These are phyloP conservation scores for Wickerhamomyces silvicola DNA, from an alignment of 805 yeast genomes.

Conservation along the genomic window DNA sequence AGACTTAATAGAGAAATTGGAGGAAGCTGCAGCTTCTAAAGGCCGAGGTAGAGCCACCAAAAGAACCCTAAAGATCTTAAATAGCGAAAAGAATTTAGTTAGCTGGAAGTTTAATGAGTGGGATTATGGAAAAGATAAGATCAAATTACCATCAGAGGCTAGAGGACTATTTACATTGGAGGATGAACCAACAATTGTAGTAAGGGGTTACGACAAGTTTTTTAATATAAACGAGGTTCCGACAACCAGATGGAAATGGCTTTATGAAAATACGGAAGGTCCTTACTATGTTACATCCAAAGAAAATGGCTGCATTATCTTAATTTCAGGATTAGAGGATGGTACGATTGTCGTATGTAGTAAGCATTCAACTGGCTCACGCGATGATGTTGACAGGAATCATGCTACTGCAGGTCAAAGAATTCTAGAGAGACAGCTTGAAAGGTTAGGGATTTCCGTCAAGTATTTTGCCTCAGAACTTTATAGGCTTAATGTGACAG, in stretches of 20 bases:
- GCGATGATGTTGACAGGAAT: slow-evolving; percentile 46
- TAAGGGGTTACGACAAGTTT: slow-evolving; percentile 92
- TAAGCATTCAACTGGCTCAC: slow-evolving; percentile 78
- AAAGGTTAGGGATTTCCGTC: slow-evolving; percentile 29
- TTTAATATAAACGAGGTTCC: slow-evolving; percentile 70
- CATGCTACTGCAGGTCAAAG: slow-evolving; percentile 73
- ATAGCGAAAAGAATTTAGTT: slow-evolving; percentile 20
- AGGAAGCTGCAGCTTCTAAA: slow-evolving; percentile 7
- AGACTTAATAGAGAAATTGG: slow-evolving; percentile 10
- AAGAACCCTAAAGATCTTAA: slow-evolving; percentile 21
- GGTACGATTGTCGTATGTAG: slow-evolving; percentile 84
- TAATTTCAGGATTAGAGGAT: slow-evolving; percentile 68
- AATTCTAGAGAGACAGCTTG: slow-evolving; percentile 51
- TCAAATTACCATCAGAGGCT: slow-evolving; percentile 63
- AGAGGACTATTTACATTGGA: slow-evolving; percentile 71
- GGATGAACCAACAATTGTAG: slow-evolving; percentile 41
- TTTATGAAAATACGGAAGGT: slow-evolving; percentile 50
- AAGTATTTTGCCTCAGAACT: slow-evolving; percentile 51
- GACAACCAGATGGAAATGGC: slow-evolving; percentile 41
- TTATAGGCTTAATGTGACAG: slow-evolving; percentile 54
- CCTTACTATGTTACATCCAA: slow-evolving; percentile 80
- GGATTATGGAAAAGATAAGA: slow-evolving; percentile 62
- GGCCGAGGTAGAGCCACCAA: slow-evolving; percentile 28
- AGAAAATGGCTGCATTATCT: slow-evolving; percentile 90
- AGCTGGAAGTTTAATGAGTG: slow-evolving; percentile 88